phyloP scores from a whole-genome alignment of 2,329 filamentous ascomycete genomes.

The Pseudogymnoascus sp. region DNA sequence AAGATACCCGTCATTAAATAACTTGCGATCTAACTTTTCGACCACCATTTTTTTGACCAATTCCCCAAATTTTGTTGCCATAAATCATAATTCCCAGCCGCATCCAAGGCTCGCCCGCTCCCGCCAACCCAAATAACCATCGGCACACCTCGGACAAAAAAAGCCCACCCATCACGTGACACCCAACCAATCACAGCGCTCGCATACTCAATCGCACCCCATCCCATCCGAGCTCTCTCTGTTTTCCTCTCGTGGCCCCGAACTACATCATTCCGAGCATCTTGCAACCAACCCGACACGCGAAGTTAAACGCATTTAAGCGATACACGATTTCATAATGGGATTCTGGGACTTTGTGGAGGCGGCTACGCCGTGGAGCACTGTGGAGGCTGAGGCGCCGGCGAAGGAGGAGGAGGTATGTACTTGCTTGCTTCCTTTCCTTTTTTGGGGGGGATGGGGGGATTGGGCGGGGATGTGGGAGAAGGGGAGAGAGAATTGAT shows the following conservation, averaged over 20 bases:
- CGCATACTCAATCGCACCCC: background rate
- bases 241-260: background rate
- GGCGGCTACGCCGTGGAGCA: slow-evolving; percentile 56
- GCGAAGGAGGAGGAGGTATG: slow-evolving; percentile 35
- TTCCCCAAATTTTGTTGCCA: too few species aligned
- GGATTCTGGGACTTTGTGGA: slow-evolving; percentile 58
- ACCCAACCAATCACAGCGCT: background rate
- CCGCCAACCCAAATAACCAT: background rate
- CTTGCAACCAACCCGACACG: background rate
- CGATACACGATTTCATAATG: slow-evolving; percentile 35
- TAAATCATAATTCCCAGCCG: background rate
- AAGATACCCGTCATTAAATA: background rate
- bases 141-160: slow-evolving; percentile 1
- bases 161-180: background rate
- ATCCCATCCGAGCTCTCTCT: background rate
- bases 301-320: background rate
- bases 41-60: too few species aligned
- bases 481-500: background rate
- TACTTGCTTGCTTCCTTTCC: slow-evolving; percentile 18
- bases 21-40: background rate
- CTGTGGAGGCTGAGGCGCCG: slow-evolving; percentile 52
- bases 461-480: background rate
- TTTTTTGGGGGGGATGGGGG: background rate
- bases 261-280: background rate
- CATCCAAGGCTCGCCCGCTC: background rate